Conservation (phyloP, 2,329 filamentous ascomycete genomes). For the Calonectria ilicicola region DNA sequence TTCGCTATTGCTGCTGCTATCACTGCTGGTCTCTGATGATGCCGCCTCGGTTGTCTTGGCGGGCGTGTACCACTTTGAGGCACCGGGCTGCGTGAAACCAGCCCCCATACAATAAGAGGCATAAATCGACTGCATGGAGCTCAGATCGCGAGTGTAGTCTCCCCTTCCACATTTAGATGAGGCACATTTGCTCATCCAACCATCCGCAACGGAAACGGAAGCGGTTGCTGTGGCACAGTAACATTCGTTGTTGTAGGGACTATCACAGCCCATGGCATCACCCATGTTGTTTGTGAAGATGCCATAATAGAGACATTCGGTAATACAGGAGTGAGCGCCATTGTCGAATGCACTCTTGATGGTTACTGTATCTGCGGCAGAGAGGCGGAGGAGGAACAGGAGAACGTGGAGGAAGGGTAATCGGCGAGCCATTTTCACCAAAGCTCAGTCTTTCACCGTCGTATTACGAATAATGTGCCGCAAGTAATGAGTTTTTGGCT, state of each 20-base stretch:
- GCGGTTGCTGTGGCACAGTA: conserved; percentile 40
- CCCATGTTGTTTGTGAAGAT: conserved; percentile 30
- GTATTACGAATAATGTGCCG: no score
- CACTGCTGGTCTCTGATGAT: background rate
- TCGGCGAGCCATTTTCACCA: conserved; percentile 24
- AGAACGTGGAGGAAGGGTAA: conserved; percentile 14
- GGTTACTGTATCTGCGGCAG: conserved; percentile 28
- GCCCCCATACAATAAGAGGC: conserved; percentile 44
- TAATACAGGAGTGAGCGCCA: conserved; percentile 34
- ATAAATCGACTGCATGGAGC: conserved; percentile 41
- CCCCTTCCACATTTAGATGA: conserved; percentile 34
- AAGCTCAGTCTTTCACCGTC: background rate
- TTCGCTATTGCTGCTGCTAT: background rate
- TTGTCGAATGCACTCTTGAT: conserved; percentile 28
- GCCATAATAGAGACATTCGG: conserved; percentile 34
- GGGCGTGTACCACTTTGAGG: conserved; percentile 39
- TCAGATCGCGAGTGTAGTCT: conserved; percentile 37
- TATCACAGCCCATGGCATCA: conserved; percentile 35
- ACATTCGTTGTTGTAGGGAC: conserved; percentile 41
- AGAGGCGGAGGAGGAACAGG: conserved; percentile 15
- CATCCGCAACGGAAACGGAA: conserved; percentile 33
- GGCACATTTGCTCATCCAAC: conserved; percentile 37
- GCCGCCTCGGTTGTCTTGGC: conserved; percentile 36
- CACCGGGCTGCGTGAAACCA: conserved; percentile 40
- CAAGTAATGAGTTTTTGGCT: background rate